phyloP scores from a whole-genome alignment of 306 rosid species.

The Gillenia trifoliata region DNA sequence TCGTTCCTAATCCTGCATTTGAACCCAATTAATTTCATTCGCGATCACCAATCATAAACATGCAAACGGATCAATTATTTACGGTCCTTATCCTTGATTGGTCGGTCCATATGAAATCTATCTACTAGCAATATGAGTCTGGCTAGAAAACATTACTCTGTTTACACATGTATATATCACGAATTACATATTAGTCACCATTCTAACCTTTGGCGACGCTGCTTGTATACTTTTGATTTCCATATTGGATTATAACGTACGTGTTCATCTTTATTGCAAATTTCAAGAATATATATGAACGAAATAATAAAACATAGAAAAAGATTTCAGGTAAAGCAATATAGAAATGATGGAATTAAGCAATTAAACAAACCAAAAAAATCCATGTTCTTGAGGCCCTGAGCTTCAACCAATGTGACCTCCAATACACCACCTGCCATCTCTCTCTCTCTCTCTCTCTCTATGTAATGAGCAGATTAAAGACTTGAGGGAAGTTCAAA shows the following conservation, averaged over 20 bases:
- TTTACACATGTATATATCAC: neutral
- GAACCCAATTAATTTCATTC: neutral
- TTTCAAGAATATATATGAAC: neutral
- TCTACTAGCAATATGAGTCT: neutral
- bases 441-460: neutral
- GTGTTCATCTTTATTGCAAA: conserved; percentile 19
- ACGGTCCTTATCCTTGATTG: neutral
- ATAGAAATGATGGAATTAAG: neutral
- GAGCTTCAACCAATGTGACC: conserved; percentile 5
- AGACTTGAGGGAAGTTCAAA: neutral
- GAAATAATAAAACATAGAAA: neutral
- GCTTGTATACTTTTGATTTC: conserved; percentile 13
- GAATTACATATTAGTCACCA: neutral
- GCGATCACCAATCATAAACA: neutral
- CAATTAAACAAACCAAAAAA: neutral
- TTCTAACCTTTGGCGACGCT: conserved; percentile 4
- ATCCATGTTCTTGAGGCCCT: conserved; percentile 9
- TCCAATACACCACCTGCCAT: neutral
- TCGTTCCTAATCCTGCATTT: conserved; percentile 4
- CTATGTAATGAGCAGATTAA: neutral
- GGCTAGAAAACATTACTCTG: neutral
- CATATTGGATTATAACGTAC: conserved; percentile 10
- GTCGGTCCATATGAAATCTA: neutral
- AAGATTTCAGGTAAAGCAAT: neutral
- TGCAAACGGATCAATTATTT: neutral